phyloP scores from a whole-genome alignment of 1,139 yeast species.

The Hyphopichia pseudoburtonii region DNA sequence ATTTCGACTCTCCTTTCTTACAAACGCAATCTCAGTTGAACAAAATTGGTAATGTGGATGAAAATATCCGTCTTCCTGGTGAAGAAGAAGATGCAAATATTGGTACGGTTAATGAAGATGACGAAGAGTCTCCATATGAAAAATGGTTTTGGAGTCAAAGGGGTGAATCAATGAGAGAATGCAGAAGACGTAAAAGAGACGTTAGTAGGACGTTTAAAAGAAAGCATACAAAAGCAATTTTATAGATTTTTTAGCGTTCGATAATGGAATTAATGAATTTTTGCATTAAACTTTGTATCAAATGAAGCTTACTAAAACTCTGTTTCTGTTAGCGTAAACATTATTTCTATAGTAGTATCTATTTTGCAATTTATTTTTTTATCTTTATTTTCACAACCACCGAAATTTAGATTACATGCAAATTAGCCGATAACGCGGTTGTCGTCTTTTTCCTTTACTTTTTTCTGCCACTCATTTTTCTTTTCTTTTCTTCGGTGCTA shows the following conservation, averaged over 20 bases:
- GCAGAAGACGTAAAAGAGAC: constrained; percentile 75
- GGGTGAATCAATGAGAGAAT: constrained; percentile 75
- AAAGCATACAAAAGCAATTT: constrained; percentile 16
- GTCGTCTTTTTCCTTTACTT: no score
- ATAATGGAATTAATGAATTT: no score
- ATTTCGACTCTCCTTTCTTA: constrained; percentile 80
- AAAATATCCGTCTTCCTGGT: constrained; percentile 35
- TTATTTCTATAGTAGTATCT: not conserved
- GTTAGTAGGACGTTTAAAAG: constrained; percentile 60
- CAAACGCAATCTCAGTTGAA: constrained; percentile 79
- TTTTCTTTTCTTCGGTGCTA: no score
- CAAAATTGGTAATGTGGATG: constrained; percentile 44
- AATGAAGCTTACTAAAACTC: no score
- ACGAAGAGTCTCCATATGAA: constrained; percentile 59
- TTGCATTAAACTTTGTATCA: not conserved
- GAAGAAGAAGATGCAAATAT: constrained; percentile 23
- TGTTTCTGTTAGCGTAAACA: not conserved
- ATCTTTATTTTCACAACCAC: no score
- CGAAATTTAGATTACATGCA: no score
- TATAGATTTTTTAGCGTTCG: constrained; percentile 1
- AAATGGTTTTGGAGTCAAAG: constrained; percentile 80
- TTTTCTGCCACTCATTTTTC: no score
- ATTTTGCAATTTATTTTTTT: not conserved
- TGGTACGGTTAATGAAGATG: constrained; percentile 28
- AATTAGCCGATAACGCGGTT: no score